Conservation (phyloP, 805 yeast genomes). For the Candida maesae region DNA sequence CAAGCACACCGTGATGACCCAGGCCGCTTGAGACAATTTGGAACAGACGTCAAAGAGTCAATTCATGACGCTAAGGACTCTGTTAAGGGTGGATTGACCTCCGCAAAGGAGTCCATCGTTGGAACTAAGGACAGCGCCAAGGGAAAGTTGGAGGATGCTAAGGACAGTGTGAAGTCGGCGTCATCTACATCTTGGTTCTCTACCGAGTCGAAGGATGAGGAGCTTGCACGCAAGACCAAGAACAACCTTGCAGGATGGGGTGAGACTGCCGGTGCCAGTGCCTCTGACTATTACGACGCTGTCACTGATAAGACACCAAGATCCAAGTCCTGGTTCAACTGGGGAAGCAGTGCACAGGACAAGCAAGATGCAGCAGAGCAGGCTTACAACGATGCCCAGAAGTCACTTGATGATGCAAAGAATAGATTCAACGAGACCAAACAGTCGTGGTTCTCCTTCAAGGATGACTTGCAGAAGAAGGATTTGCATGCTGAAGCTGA, state of each 20-base stretch:
- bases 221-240: slow-evolving; percentile 31
- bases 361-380: slow-evolving; percentile 13
- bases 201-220: slow-evolving; percentile 25
- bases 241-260: slow-evolving; percentile 43
- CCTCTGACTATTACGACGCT: slow-evolving; percentile 26
- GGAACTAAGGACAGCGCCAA: slow-evolving; percentile 12
- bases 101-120: slow-evolving; percentile 22
- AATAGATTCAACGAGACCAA: slow-evolving; percentile 34
- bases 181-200: slow-evolving; percentile 3
- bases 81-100: slow-evolving; percentile 2
- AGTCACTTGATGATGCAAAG: slow-evolving; percentile 31
- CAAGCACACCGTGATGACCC: slow-evolving; percentile 16
- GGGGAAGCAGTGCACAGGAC: slow-evolving; percentile 18
- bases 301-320: slow-evolving; percentile 10
- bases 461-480: slow-evolving; percentile 23
- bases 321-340: slow-evolving; percentile 14
- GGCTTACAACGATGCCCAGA: slow-evolving; percentile 30
- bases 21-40: slow-evolving; percentile 18
- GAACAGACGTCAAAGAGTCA: slow-evolving; percentile 23
- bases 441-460: slow-evolving; percentile 26
- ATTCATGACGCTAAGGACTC: slow-evolving; percentile 16
- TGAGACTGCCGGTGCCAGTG: slow-evolving; percentile 35
- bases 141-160: slow-evolving; percentile 4
- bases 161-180: slow-evolving; percentile 5
- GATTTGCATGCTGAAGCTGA: slow-evolving; percentile 27